Evolutionary conservation across 2,329 filamentous ascomycete species (phyloP).

Genomic region (Rhinocladiella mackenziei): DNA sequence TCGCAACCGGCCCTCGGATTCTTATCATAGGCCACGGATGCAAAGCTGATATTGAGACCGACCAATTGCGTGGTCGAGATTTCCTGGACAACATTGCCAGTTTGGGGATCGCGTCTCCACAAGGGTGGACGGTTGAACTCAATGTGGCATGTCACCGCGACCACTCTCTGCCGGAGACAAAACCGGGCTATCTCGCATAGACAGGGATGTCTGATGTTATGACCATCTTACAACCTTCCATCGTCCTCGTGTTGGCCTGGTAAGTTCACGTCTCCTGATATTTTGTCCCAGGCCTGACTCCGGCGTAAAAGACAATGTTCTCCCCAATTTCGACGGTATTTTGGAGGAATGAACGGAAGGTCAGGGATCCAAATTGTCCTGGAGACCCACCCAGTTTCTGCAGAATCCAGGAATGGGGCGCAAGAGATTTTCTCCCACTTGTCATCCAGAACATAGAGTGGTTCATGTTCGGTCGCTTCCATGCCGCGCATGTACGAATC

Average conservation of each 20-base stretch:
- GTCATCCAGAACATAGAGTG: conserved; percentile 70
- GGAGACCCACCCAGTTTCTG: conserved; percentile 66
- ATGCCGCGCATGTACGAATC: conserved; percentile 73
- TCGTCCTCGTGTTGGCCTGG: not conserved
- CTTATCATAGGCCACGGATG: conserved; percentile 22
- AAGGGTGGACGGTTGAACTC: not conserved
- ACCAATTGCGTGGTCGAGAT: conserved; percentile 12
- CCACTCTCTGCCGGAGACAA: not conserved
- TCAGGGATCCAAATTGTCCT: conserved; percentile 80
- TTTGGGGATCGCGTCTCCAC: conserved; percentile 20
- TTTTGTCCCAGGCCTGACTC: conserved; percentile 33
- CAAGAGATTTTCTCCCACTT: conserved; percentile 79
- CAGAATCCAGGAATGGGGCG: conserved; percentile 73
- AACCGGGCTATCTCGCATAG: not conserved
- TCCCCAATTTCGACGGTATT: conserved; percentile 74
- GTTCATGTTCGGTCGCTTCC: conserved; percentile 64
- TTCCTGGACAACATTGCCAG: conserved; percentile 16
- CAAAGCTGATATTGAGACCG: conserved; percentile 5
- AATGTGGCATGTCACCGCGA: conserved; percentile 18
- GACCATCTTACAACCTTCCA: not conserved
- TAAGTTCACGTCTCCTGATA: conserved; percentile 2
- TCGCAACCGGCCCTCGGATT: conserved; percentile 9
- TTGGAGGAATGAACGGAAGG: conserved; percentile 62
- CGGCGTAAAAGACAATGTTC: conserved; percentile 77
- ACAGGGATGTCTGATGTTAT: conserved; percentile 2